phyloP scores from a whole-genome alignment of 2,329 filamentous ascomycete species.

The Cladosporium sp. region DNA sequence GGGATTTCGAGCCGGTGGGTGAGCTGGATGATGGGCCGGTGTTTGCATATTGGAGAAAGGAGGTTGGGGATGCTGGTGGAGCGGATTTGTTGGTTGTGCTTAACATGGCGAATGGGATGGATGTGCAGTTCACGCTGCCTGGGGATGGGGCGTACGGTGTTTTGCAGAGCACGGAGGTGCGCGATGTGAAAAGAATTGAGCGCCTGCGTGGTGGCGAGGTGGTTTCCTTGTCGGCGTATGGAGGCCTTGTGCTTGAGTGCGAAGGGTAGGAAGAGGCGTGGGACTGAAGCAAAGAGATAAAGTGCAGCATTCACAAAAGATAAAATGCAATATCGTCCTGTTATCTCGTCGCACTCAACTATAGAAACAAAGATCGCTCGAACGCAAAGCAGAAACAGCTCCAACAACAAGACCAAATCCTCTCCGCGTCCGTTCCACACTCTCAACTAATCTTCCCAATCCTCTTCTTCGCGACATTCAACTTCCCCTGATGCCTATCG shows the following conservation, averaged over 20 bases:
- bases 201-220: neutral
- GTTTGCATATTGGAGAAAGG: slow-evolving; percentile 19
- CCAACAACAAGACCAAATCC: too few relatives aligned
- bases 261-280: neutral
- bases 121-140: slow-evolving; percentile 16
- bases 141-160: neutral
- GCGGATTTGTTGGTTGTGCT: slow-evolving; percentile 19
- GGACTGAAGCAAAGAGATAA: neutral
- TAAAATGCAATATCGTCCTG: too few relatives aligned
- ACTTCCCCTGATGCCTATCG: slow-evolving; percentile 62
- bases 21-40: slow-evolving; percentile 14
- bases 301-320: too few relatives aligned
- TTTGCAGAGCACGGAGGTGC: neutral
- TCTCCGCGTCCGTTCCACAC: too few relatives aligned
- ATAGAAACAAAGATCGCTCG: slow-evolving; percentile 2
- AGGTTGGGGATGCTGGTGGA: neutral
- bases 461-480: slow-evolving; percentile 69
- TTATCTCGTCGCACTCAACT: neutral
- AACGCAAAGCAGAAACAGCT: slow-evolving; percentile 2
- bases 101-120: slow-evolving; percentile 15
- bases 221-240: neutral
- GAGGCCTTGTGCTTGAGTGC: neutral
- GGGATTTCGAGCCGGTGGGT: slow-evolving; percentile 18
- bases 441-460: slow-evolving; percentile 56
- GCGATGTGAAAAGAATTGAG: neutral